These are phyloP conservation scores for Pestalotiopsis sp. DNA, from an alignment of 2,329 filamentous ascomycete species.

Conservation along the genomic window DNA sequence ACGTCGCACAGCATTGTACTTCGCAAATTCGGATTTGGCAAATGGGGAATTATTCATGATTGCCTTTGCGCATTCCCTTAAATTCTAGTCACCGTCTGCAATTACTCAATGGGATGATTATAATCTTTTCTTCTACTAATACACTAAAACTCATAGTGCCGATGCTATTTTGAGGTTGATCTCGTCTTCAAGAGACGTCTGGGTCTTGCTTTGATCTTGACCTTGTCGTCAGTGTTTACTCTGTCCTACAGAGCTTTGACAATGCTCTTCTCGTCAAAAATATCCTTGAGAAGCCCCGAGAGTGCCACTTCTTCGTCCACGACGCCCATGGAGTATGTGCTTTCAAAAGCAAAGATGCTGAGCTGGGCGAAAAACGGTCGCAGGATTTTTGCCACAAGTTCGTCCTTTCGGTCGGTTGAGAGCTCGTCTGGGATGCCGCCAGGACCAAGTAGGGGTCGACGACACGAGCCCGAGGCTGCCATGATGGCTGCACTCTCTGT, in stretches of 20 bases:
- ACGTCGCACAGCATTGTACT: neutral
- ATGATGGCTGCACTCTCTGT: conserved; percentile 18
- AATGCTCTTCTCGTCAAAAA: conserved; percentile 78
- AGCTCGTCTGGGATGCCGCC: conserved; percentile 60
- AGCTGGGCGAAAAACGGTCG: conserved; percentile 89
- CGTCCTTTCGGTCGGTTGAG: conserved; percentile 62
- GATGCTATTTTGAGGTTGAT: neutral
- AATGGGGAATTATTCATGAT: neutral
- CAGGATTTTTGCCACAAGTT: conserved; percentile 76
- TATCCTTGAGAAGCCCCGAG: conserved; percentile 67
- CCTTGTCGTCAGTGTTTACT: neutral
- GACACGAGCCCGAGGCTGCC: conserved; percentile 24
- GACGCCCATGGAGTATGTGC: conserved; percentile 80
- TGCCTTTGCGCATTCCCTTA: neutral
- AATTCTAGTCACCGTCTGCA: neutral
- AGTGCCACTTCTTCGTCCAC: conserved; percentile 69
- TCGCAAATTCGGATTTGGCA: neutral
- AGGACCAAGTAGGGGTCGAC: conserved; percentile 52
- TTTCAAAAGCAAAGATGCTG: conserved; percentile 93
- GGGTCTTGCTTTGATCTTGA: neutral
- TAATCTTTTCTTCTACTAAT: neutral
- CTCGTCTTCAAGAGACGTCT: neutral
- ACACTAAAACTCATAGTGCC: neutral
- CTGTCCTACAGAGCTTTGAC: conserved; percentile 56
- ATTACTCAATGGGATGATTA: neutral